Base-by-base conservation (phyloP, 2,329 filamentous ascomycete genomes). In the Fusarium sp. region DNA sequence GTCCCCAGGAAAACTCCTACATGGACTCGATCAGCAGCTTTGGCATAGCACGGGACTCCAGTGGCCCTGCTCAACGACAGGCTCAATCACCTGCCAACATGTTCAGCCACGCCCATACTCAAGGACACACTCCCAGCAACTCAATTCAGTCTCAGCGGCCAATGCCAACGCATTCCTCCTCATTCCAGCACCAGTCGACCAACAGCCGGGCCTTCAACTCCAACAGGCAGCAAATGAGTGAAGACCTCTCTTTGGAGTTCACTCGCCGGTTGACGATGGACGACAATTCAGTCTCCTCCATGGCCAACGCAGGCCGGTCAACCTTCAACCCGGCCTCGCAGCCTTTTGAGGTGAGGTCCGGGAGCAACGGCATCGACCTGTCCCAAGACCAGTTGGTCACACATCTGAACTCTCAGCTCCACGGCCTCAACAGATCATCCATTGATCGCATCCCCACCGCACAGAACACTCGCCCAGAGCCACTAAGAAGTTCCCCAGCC, bases 51-150 rank as follows among this genome's bases (percentile, higher is more conserved):
- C 85, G 88, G 69, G 90, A 90, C 67, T 82, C 84, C 48, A 90
- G 86, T 79, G 82, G 89, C 56, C 88, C 90, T 52, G 86, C 89
- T 2, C 90, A 90, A 39, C 86, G 88, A 57, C 87, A 89, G 65
- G 84, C 86, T 6, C 86, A 88, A 52, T 86, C 83, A 35, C 82
- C 80, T n/a, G 77, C 76, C 37, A 82, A 84, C 7, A 72, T 81
- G 33, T 81, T 81, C 45, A 43, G 63, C 37, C 80, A 77, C 35
- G 72, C 68, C 29, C 70, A 57, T 75, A 78, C 82, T 43, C 85
- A 57, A 74, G 79, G 82, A 48, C 85, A 87, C 72, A 84, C 83
- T 6, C 81, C 84, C 64, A 83, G 81, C 79, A 84, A 83, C 80
- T 83, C 87, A 43, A 83, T 84, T 27, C 86, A 87, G 68, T 85